phyloP scores from a whole-genome alignment of 192 early-diverging fungal genomes.

The Fimicolochytrium jonesii region DNA sequence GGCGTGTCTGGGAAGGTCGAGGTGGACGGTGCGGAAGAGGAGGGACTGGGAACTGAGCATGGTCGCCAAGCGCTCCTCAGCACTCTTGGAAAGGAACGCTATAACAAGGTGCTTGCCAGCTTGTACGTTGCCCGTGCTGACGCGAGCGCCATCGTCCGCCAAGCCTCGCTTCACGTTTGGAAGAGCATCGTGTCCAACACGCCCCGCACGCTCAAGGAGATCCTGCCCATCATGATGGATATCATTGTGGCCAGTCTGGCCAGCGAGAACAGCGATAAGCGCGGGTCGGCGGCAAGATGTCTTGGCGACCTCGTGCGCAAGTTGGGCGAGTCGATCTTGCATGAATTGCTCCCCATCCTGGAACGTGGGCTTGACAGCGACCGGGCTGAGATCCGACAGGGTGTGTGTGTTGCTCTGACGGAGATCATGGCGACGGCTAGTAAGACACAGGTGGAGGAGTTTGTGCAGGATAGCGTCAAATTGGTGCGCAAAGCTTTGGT shows the following conservation, averaged over 20 bases:
- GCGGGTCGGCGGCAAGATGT: conserved; percentile 83
- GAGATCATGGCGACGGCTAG: conserved; percentile 89
- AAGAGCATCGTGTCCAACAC: conserved; percentile 94
- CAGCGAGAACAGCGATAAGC: conserved; percentile 69
- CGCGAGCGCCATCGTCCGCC: conserved; percentile 73
- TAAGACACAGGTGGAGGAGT: conserved; percentile 73
- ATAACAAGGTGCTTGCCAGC: conserved; percentile 78
- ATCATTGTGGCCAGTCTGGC: conserved; percentile 82
- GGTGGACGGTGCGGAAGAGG: conserved; percentile 56
- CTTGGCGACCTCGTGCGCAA: conserved; percentile 92
- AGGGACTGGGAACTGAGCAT: conserved; percentile 58
- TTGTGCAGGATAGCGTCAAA: conserved; percentile 78
- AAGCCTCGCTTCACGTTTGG: conserved; percentile 88
- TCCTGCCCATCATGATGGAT: conserved; percentile 84
- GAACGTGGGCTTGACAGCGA: conserved; percentile 68
- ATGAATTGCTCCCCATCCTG: conserved; percentile 88
- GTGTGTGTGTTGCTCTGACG: conserved; percentile 87
- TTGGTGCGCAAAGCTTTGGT: conserved; percentile 80
- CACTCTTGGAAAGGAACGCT: conserved; percentile 82
- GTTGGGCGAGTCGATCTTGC: conserved; percentile 85
- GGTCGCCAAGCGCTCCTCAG: conserved; percentile 66
- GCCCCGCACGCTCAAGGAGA: conserved; percentile 94
- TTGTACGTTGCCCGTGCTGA: conserved; percentile 93
- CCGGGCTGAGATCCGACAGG: conserved; percentile 72
- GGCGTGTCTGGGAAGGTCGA: conserved; percentile 70